Evolutionary conservation across 257 asterid species (phyloP).

Genomic region (Solanum gandarillasii): DNA sequence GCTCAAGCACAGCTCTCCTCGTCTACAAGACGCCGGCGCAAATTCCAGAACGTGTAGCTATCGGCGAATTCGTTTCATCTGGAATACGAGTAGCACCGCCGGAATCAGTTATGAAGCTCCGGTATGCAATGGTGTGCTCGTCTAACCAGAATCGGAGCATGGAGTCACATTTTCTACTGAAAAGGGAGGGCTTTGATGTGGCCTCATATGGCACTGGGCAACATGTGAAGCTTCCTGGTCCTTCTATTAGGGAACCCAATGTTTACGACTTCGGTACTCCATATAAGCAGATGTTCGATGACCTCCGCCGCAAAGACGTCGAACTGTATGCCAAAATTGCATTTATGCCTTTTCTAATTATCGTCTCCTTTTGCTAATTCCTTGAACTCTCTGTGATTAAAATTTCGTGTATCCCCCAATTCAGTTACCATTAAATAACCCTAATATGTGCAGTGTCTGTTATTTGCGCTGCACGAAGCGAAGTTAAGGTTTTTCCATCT

Average conservation of each 20-base stretch:
- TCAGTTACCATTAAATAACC: not conserved
- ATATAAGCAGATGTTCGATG: slow-evolving; percentile 87
- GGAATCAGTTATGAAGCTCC: slow-evolving; percentile 46
- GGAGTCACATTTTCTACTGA: slow-evolving; percentile 86
- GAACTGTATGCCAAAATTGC: slow-evolving; percentile 39
- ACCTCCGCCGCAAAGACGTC: slow-evolving; percentile 93
- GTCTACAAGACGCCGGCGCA: not conserved
- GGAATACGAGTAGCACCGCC: not conserved
- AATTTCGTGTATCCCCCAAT: not conserved
- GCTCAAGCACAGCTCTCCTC: not conserved
- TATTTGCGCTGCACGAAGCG: not conserved
- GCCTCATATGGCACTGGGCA: slow-evolving; percentile 96
- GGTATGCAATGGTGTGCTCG: slow-evolving; percentile 95
- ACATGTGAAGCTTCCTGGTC: slow-evolving; percentile 99
- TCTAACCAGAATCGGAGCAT: slow-evolving; percentile 98
- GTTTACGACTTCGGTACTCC: slow-evolving; percentile 98
- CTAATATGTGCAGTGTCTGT: not conserved
- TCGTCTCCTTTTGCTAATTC: not conserved
- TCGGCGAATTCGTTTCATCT: not conserved
- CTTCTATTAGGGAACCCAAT: slow-evolving; percentile 93
- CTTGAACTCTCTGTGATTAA: not conserved
- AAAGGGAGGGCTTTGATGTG: slow-evolving; percentile 85
- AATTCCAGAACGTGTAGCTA: not conserved
- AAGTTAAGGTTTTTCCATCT: not conserved
- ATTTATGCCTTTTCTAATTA: not conserved